Conservation (phyloP, 345 rosid genomes). For the Arabis alpina region DNA sequence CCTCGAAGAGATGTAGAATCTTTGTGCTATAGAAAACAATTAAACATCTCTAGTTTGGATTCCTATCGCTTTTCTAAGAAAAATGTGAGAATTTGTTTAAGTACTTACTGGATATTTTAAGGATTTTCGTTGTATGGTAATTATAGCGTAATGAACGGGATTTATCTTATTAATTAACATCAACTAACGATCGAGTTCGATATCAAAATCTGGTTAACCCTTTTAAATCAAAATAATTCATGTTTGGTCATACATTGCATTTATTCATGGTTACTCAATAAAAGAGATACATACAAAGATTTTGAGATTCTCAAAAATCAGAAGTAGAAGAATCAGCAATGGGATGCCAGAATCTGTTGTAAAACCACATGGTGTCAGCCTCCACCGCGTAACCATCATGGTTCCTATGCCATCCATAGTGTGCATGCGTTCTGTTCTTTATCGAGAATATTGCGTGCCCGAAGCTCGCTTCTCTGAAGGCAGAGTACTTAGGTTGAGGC, state of each 20-base stretch:
- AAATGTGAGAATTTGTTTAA: too few relatives aligned
- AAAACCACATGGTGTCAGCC: conserved; percentile 86
- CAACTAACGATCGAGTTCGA: too few relatives aligned
- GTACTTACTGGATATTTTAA: too few relatives aligned
- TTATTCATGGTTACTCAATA: conserved; percentile 20
- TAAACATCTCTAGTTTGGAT: neutral
- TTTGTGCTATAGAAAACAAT: conserved; percentile 1
- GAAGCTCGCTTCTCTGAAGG: conserved; percentile 88
- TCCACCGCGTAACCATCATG: conserved; percentile 81
- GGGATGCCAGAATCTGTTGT: conserved; percentile 70
- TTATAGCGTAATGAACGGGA: too few relatives aligned
- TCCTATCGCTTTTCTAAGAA: too few relatives aligned
- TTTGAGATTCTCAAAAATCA: conserved; percentile 28
- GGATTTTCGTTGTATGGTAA: too few relatives aligned
- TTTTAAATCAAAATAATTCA: neutral
- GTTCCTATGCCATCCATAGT: conserved; percentile 82
- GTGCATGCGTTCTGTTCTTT: conserved; percentile 84
- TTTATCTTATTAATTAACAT: too few relatives aligned
- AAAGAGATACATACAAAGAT: conserved; percentile 15
- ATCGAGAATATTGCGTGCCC: conserved; percentile 85
- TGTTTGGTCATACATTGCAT: conserved; percentile 14
- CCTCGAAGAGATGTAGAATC: conserved; percentile 84
- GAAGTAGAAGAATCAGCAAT: conserved; percentile 53
- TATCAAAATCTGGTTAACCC: too few relatives aligned
- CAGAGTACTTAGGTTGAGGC: conserved; percentile 92